Evolutionary conservation across 345 rosid genomes (phyloP), one percentile per base, ranked within the genome.

Genomic region (Psidium friedrichsthalianum): DNA sequence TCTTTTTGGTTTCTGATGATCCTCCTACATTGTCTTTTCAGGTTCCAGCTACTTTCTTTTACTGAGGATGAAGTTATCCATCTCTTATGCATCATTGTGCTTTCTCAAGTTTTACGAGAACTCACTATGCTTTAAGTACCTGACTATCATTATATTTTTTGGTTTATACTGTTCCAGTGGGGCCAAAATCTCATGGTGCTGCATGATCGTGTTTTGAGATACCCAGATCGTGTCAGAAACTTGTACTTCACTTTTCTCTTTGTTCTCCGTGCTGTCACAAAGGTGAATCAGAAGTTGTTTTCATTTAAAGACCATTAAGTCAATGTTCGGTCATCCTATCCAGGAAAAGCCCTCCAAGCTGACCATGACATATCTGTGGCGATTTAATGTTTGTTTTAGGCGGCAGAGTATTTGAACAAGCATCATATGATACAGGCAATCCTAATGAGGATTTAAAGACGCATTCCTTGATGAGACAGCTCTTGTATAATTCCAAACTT

Each of bases 191-290:
- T 93, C 82, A 87, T 91, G 8, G 86, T 97, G 94, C 74, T 97
- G 93, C 91, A 95, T 88, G 93, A 96, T 84, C 96, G 98, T 69
- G 98, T 97, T 82, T 87, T 96, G 86, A 91, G 88, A 91, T 92
- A 96, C 84, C 99, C 98, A 64, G 95, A 97, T 69, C 98, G 95
- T 51, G 99, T 95, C 85, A 90, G 91, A 86, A 97, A 95, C 90
- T 90, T 97, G 84, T 97, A 97, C 90, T 97, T 97, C 90, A 92
- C 99, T 16, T 95, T 89, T 89, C 96, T 97, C 85, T 96, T 97
- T 92, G 99, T 97, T 87, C 95, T 96, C 40, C 91, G 99, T 57
- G 98, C 98, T 55, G 95, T 95, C 87, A 94, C 95, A 42, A 97
- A 95, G 93, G 99, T 96, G 85, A 92, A 92, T 82, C 49, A 15